phyloP scores from a whole-genome alignment of 192 early-diverging fungal genomes.

The Rhizophlyctis rosea region DNA sequence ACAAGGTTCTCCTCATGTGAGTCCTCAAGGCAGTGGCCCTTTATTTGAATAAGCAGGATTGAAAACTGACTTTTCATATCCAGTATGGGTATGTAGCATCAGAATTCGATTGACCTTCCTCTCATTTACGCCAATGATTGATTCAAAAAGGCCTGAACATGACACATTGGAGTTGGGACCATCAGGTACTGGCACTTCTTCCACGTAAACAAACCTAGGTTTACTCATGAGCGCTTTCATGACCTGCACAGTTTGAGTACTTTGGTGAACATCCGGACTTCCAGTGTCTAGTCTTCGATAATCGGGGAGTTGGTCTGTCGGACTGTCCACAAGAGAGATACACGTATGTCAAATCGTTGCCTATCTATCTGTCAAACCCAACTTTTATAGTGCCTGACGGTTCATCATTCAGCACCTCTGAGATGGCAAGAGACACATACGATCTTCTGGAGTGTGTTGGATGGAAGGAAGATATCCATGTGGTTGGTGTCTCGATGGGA shows the following conservation, averaged over 20 bases:
- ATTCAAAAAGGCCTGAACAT: constrained; percentile 6
- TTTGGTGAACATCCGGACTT: constrained; percentile 64
- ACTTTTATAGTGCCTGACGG: background rate
- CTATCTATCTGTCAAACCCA: constrained; percentile 21
- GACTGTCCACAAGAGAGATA: constrained; percentile 43
- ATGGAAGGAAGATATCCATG: constrained; percentile 65
- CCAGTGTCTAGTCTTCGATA: constrained; percentile 68
- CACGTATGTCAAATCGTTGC: constrained; percentile 44
- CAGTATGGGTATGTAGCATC: background rate
- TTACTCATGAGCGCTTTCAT: background rate
- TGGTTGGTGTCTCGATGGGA: constrained; percentile 81
- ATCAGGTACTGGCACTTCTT: background rate
- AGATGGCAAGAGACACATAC: constrained; percentile 69
- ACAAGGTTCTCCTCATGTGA: constrained; percentile 61
- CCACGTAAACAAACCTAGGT: background rate
- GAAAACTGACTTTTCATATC: background rate
- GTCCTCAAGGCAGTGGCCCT: background rate
- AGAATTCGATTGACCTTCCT: background rate
- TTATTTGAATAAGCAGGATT: constrained; percentile 49
- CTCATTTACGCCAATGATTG: constrained; percentile 13
- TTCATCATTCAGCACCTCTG: constrained; percentile 57
- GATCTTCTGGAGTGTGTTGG: constrained; percentile 63
- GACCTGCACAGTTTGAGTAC: constrained; percentile 53
- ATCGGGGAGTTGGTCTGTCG: constrained; percentile 69
- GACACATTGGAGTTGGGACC: constrained; percentile 29